A percentile compares a stretch with the other conserved stretches of the same genome.
Evolutionary conservation across 2,329 filamentous ascomycete species (phyloP).

Genomic region (Penicillium sp.): DNA sequence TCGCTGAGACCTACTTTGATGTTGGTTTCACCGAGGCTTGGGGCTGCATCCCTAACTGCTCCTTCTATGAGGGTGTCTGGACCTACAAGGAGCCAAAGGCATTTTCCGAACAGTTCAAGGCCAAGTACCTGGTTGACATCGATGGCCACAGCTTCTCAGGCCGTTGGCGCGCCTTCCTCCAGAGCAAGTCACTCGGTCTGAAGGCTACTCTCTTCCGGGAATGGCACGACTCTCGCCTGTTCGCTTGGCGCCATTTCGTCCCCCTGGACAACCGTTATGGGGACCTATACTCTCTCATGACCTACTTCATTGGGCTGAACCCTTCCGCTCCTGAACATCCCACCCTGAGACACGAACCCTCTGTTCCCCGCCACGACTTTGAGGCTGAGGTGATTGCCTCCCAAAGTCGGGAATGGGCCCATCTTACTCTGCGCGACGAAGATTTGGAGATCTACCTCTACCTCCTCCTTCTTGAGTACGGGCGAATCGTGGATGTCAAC

Average conservation of each 20-base stretch:
- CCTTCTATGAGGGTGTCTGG: slow-evolving; percentile 37
- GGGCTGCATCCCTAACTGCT: slow-evolving; percentile 44
- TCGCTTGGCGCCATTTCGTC: slow-evolving; percentile 58
- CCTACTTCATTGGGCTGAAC: slow-evolving; percentile 54
- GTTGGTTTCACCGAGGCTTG: slow-evolving; percentile 41
- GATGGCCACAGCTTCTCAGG: slow-evolving; percentile 49
- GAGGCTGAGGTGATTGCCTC: slow-evolving; percentile 41
- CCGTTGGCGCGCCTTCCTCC: slow-evolving; percentile 50
- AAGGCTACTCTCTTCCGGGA: slow-evolving; percentile 60
- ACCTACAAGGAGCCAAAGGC: slow-evolving; percentile 32
- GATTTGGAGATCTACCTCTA: slow-evolving; percentile 66
- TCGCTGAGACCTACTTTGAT: slow-evolving; percentile 42
- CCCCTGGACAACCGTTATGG: slow-evolving; percentile 57
- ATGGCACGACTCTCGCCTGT: slow-evolving; percentile 57
- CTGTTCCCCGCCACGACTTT: slow-evolving; percentile 37
- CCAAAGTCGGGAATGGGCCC: slow-evolving; percentile 44
- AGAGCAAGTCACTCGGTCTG: slow-evolving; percentile 53
- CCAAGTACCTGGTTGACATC: slow-evolving; percentile 45
- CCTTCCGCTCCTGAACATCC: slow-evolving; percentile 14
- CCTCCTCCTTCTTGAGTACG: slow-evolving; percentile 57
- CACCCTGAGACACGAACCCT: slow-evolving; percentile 19
- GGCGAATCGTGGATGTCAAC: slow-evolving; percentile 66
- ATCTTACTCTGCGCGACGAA: slow-evolving; percentile 42
- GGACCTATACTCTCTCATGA: slow-evolving; percentile 55
- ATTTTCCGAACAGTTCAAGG: slow-evolving; percentile 41